A percentile compares a stretch with the other conserved stretches of the same genome.
Evolutionary conservation across 805 yeast genomes (phyloP).

Genomic region (Cyberlindnera samutprakarnensis): DNA sequence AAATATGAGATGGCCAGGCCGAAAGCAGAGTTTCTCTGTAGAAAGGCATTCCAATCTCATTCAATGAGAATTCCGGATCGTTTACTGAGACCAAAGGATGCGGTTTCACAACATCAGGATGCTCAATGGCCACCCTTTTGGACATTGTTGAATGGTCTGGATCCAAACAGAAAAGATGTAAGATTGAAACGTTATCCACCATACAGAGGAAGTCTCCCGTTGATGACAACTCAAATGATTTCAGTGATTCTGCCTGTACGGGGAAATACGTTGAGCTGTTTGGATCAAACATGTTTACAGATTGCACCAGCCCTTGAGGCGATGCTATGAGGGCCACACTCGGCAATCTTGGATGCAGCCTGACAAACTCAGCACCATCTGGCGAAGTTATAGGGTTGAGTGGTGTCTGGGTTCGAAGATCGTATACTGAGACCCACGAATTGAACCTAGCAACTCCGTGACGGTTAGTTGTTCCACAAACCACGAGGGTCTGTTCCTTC

Average conservation of each 20-base stretch:
- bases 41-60: conserved; percentile 77
- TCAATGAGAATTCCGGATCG: conserved; percentile 48
- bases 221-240: conserved; percentile 27
- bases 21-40: conserved; percentile 72
- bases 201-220: conserved; percentile 75
- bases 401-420: conserved; percentile 62
- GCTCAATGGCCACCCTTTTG: conserved; percentile 41
- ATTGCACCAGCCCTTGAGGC: conserved; percentile 72
- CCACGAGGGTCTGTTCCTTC: conserved; percentile 57
- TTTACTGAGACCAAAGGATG: conserved; percentile 31
- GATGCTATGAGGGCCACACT: conserved; percentile 72
- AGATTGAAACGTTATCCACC: conserved; percentile 38
- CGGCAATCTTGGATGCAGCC: conserved; percentile 81
- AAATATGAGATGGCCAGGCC: conserved; percentile 63
- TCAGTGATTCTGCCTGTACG: conserved; percentile 40
- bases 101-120: conserved; percentile 37
- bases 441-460: conserved; percentile 55
- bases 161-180: conserved; percentile 60
- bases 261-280: conserved; percentile 58
- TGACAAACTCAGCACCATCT: conserved; percentile 79
- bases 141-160: conserved; percentile 36
- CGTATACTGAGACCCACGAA: conserved; percentile 78
- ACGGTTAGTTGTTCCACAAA: conserved; percentile 74
- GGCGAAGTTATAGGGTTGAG: conserved; percentile 81
- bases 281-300: conserved; percentile 80